A percentile compares a stretch with the other conserved stretches of the same genome.
These are phyloP conservation scores for Kazachstania sp. DNA, from an alignment of 1,139 yeast species.

Conservation along the genomic window DNA sequence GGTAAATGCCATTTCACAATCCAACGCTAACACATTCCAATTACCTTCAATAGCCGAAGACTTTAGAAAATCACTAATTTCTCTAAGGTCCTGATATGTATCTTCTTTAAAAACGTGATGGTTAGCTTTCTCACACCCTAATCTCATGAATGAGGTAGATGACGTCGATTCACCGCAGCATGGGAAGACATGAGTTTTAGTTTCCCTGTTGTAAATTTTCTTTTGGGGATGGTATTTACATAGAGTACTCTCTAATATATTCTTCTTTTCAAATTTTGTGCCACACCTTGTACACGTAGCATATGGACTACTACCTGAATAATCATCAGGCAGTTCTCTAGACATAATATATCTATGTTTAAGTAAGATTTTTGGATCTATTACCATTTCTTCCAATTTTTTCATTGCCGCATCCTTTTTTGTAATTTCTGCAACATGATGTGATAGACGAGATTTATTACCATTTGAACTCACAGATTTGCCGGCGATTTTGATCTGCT, in stretches of 20 bases:
- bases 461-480: constrained; percentile 10
- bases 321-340: neutral
- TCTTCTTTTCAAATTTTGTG: constrained; percentile 20
- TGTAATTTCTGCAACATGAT: neutral
- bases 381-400: constrained; percentile 13
- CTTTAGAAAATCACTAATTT: constrained; percentile 14
- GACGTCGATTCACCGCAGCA: constrained; percentile 34
- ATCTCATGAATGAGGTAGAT: constrained; percentile 24
- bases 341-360: constrained; percentile 24
- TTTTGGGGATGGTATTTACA: constrained; percentile 28
- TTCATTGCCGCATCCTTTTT: constrained; percentile 14
- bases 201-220: constrained; percentile 20
- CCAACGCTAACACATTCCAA: constrained; percentile 64
- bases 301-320: constrained; percentile 4
- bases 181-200: constrained; percentile 21
- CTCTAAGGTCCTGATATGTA: constrained; percentile 42
- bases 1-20: constrained; percentile 96
- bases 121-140: constrained; percentile 48
- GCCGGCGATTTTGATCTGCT: constrained; percentile 18
- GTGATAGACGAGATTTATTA: neutral
- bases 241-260: constrained; percentile 21
- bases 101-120: constrained; percentile 68
- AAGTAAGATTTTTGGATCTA: constrained; percentile 13
- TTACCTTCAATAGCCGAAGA: constrained; percentile 20
- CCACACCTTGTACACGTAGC: constrained; percentile 26